Conservation (phyloP, 2,329 filamentous ascomycete genomes). For the Ophiostoma montium region DNA sequence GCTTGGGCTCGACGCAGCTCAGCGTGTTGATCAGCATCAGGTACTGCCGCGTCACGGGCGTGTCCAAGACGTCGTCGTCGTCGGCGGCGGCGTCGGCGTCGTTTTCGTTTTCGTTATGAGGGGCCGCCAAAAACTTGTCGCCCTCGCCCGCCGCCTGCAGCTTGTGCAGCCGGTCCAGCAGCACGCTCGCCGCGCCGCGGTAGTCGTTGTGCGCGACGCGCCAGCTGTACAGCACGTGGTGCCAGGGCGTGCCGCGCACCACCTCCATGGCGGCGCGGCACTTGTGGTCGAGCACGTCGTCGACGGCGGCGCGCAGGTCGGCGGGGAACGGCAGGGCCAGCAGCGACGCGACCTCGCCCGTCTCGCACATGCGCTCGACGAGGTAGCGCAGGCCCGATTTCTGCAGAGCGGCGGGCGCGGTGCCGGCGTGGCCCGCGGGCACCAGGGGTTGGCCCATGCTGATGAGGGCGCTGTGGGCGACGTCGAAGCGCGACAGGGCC, state of each 20-base stretch:
- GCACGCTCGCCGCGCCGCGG: conserved; percentile 56
- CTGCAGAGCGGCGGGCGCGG: conserved; percentile 34
- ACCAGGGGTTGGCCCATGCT: conserved; percentile 38
- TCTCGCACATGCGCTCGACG: conserved; percentile 53
- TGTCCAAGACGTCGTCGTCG: conserved; percentile 40
- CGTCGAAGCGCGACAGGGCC: conserved; percentile 63
- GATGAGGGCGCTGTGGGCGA: conserved; percentile 67
- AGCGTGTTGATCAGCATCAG: conserved; percentile 88
- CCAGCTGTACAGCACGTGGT: conserved; percentile 85
- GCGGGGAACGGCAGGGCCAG: conserved; percentile 61
- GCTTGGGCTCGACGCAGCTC: conserved; percentile 67
- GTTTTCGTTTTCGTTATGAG: not conserved
- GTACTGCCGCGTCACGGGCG: conserved; percentile 58
- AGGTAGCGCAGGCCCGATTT: conserved; percentile 57
- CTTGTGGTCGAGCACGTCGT: conserved; percentile 59
- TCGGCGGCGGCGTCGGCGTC: not conserved
- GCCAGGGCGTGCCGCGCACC: conserved; percentile 53
- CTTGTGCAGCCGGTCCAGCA: conserved; percentile 50
- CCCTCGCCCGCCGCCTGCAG: conserved; percentile 44
- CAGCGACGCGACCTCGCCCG: conserved; percentile 51
- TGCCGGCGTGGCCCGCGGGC: not conserved
- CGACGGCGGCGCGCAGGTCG: conserved; percentile 62
- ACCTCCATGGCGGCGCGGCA: conserved; percentile 41
- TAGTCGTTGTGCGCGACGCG: conserved; percentile 74
- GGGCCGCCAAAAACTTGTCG: conserved; percentile 30